phyloP scores from a whole-genome alignment of 257 asterid species.

The Cynanchum wilfordii region DNA sequence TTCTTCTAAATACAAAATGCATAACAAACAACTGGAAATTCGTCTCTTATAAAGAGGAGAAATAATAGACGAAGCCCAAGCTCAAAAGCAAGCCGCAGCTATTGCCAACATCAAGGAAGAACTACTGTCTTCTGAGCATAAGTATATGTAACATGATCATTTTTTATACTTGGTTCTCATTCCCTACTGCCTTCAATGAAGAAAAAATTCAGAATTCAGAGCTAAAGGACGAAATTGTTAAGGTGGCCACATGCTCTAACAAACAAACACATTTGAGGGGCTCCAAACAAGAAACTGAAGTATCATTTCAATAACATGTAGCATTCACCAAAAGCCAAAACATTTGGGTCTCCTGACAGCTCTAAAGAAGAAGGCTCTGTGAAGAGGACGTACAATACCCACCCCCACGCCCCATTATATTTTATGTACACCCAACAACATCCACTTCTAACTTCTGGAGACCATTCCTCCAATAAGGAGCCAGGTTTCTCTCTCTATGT shows the following conservation, averaged over 20 bases:
- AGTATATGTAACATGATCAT: background rate
- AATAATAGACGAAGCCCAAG: too few relatives aligned
- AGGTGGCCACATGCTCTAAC: background rate
- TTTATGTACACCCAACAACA: slow-evolving; percentile 5
- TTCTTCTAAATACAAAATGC: too few relatives aligned
- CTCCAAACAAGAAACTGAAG: background rate
- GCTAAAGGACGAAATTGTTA: background rate
- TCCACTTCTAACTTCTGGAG: background rate
- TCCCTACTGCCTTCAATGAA: background rate
- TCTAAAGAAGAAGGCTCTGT: slow-evolving; percentile 2
- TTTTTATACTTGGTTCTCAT: background rate
- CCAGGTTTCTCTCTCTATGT: background rate
- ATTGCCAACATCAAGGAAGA: too few relatives aligned
- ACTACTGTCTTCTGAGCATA: too few relatives aligned
- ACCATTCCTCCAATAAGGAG: background rate
- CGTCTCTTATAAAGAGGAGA: too few relatives aligned
- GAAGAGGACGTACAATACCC: background rate
- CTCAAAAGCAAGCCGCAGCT: too few relatives aligned
- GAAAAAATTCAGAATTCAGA: background rate
- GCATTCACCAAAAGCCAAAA: background rate
- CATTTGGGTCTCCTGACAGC: background rate
- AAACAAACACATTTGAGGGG: background rate
- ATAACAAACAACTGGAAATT: too few relatives aligned
- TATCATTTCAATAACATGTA: background rate
- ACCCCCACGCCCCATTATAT: background rate